Percentiles rank a stretch among this genome's conserved stretches.
Evolutionary conservation across 768 basidiomycete genomes (phyloP).

Genomic region (Tylopilus subfusipes): DNA sequence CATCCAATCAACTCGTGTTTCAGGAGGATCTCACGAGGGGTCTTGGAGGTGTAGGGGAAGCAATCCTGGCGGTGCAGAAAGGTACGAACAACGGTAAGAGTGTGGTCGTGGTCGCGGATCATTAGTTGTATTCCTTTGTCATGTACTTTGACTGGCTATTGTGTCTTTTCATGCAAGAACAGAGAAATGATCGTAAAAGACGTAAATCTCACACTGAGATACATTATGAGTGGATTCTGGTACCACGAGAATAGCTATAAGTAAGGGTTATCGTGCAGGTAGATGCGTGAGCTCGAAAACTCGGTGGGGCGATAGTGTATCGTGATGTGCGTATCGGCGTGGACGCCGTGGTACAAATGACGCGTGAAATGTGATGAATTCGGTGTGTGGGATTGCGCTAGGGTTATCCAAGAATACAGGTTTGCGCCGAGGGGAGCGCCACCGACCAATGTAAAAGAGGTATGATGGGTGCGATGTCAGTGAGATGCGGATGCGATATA

Average conservation of each 20-base stretch:
- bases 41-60: neutral
- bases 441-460: constrained; percentile 15
- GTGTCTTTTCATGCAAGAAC: neutral
- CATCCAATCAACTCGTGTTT: constrained; percentile 1
- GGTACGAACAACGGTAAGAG: constrained; percentile 2
- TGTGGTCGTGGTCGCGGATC: neutral
- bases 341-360: constrained; percentile 2
- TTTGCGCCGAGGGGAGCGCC: constrained; percentile 1
- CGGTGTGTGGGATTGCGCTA: neutral
- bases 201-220: constrained; percentile 2
- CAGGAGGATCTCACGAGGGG: neutral
- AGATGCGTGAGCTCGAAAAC: constrained; percentile 2
- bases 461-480: constrained; percentile 14
- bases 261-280: constrained; percentile 18
- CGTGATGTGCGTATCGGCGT: constrained; percentile 7
- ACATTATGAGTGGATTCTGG: constrained; percentile 16
- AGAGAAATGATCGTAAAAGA: neutral
- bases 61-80: constrained; percentile 4
- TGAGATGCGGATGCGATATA: constrained; percentile 18
- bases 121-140: neutral
- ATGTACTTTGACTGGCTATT: neutral
- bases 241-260: constrained; percentile 20
- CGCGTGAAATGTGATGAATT: neutral
- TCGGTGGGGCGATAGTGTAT: neutral
- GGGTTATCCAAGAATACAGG: constrained; percentile 21